These are phyloP conservation scores for Acacia crassicarpa DNA, from an alignment of 306 rosid species.

Conservation along the genomic window DNA sequence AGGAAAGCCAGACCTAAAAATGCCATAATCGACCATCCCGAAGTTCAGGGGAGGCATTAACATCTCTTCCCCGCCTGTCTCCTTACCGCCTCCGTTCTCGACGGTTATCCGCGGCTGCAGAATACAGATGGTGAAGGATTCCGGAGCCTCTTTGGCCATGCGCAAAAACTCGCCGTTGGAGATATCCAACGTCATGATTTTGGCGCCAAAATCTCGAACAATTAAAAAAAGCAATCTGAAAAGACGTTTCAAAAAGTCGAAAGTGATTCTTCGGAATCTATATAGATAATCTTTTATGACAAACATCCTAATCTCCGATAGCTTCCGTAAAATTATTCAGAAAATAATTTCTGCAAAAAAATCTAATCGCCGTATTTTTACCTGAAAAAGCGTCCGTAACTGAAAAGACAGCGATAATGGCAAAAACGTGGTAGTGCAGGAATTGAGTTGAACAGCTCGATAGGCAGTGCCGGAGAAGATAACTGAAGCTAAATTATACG, in stretches of 20 bases:
- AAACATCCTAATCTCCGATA: neutral
- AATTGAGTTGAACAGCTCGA: neutral
- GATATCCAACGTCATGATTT: constrained; percentile 48
- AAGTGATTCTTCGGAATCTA: neutral
- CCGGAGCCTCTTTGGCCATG: neutral
- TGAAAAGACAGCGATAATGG: neutral
- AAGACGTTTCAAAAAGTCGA: neutral
- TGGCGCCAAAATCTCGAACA: constrained; percentile 51
- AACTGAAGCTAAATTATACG: neutral
- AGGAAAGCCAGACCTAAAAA: constrained; percentile 64
- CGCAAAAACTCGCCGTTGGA: constrained; percentile 22
- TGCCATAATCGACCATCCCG: constrained; percentile 66
- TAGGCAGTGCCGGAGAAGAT: neutral
- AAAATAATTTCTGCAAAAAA: neutral
- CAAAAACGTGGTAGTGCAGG: neutral
- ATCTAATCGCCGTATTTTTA: neutral
- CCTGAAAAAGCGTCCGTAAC: neutral
- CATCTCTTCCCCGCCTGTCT: constrained; percentile 35
- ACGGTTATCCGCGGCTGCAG: neutral
- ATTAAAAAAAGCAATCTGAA: neutral
- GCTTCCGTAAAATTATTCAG: neutral
- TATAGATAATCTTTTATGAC: neutral
- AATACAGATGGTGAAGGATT: constrained; percentile 11
- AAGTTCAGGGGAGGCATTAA: constrained; percentile 70
- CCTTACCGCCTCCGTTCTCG: constrained; percentile 1